Evolutionary conservation across 164 flowering plant species (phyloP).

Genomic region (Nymphaea colorata): DNA sequence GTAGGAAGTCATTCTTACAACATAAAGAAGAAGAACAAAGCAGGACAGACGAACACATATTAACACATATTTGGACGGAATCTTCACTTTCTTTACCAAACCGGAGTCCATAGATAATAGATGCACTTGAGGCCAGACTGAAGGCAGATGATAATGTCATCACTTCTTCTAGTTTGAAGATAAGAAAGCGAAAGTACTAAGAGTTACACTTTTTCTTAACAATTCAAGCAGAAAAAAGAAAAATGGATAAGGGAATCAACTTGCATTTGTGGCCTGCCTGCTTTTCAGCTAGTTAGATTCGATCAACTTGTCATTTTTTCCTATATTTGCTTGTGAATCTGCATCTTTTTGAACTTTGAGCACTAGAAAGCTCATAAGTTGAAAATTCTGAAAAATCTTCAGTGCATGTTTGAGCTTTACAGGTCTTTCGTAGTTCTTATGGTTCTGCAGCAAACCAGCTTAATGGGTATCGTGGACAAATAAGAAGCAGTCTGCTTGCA

Average conservation of each 20-base stretch:
- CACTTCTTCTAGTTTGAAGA: slow-evolving; percentile 67
- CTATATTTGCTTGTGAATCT: background rate
- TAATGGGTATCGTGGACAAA: background rate
- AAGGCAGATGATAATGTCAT: slow-evolving; percentile 62
- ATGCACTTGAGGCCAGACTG: slow-evolving; percentile 34
- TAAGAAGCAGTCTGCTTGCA: background rate
- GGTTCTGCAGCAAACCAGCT: background rate
- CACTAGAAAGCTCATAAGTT: no score
- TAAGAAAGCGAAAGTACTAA: slow-evolving; percentile 54
- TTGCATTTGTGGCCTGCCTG: background rate
- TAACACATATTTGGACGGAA: slow-evolving; percentile 89
- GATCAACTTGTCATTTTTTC: background rate
- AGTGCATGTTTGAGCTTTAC: background rate
- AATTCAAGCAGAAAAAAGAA: no score
- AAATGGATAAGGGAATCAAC: background rate
- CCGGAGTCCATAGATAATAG: slow-evolving; percentile 43
- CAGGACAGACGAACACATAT: slow-evolving; percentile 78
- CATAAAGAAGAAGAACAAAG: slow-evolving; percentile 82
- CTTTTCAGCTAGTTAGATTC: background rate
- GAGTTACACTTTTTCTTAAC: background rate
- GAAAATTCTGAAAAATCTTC: no score
- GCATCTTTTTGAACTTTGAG: background rate
- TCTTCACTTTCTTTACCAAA: slow-evolving; percentile 82
- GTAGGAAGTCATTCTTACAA: slow-evolving; percentile 87
- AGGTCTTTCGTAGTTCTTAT: no score